Evolutionary conservation across 345 rosid genomes (phyloP), one percentile per base, ranked within the genome.

Genomic region (Gossypium thurberi): DNA sequence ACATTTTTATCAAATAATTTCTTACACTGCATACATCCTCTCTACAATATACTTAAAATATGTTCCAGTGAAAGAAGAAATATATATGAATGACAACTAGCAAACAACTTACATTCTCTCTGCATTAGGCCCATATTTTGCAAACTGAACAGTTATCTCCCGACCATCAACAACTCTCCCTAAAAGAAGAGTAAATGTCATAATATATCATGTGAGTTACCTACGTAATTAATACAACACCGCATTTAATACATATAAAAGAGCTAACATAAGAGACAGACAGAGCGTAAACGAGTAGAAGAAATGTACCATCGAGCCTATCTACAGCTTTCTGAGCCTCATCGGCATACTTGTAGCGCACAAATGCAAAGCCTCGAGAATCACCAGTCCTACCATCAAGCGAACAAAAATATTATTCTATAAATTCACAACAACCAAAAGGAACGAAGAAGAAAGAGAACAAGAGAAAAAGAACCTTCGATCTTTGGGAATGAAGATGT

Each of bases 81-180:
- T 17, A 44, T 11, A 65, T 13, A n/a, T 26, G 40, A 72, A 65
- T 5, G 10, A 40, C 18, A 20, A 55, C 52, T 42, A 56, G 23
- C 50, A 23, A 12, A 69, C 46, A 23, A 72, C 97, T 83, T 81
- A 94, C 98, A 92, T 94, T 75, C 84, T 88, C 82, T 92, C 98
- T 42, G 99, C 97, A 84, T 90, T 90, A 10, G 99, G 98, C 17
- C 99, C 99, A 74, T 95, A 92, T 62, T 95, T 95, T 0, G 99
- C 97, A 78, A 95, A 91, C 60, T 95, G 99, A 75, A 95, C 99
- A 23, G 91, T 90, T 53, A 95, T 95, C 76, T 95, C 99, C 42
- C 98, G 83, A 46, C 98, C 98, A 83, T 95, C 99, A 43, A 92
- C 99, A 60, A 91, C 87, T 81, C 87, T 83, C 71, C 99, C 99